Evolutionary conservation across 1,284 basidiomycete genomes (phyloP), one percentile per base, ranked within the genome.

Genomic region (Ceratobasidium sp.): DNA sequence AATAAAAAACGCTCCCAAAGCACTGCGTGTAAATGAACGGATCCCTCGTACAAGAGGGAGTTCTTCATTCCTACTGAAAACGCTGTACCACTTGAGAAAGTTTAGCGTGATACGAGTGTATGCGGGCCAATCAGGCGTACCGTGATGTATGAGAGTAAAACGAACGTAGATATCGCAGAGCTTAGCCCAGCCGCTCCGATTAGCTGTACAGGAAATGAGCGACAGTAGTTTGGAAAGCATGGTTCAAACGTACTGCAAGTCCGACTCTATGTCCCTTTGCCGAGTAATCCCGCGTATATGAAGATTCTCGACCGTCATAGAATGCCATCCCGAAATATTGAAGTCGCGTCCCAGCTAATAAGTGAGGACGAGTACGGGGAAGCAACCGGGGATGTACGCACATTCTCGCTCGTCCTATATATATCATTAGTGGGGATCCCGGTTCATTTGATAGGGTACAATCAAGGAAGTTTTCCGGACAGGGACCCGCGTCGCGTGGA

Each of bases 111-210:
- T 8, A 15, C 6, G 32, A 29, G 27, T 38, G 22, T 35, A 52
- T 35, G 32, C 45, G 45, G 47, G 22, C 1, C 5, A 17, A 20
- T 27, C 29, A 31, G 10, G 29, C 49, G 29, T 32, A 64, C 60
- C 22, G 34, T 2, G 25, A 64, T 64, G 32, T 64, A 64, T 34
- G 35, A n/a, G 5, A 64, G 60, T 10, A 64, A 22, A 29, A 64
- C 29, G 0, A 52, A 40, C 5, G 60, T 64, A 15, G 60, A 64
- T 15, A 64, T 22, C n/a, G 60, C 60, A 25, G 60, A 64, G 60
- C 32, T 3, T 34, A 64, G 34, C 13, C 47, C 60, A 7, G 47
- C 34, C 13, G 34, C 3, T 6, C 47, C 60, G 25, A 40, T n/a
- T 7, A 64, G 45, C 60, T 64, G 40, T 4, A 17, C 7, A 4